Percentiles rank a stretch among this genome's conserved stretches.
Conservation (phyloP, 306 rosid genomes). For the Fragaria ananassa region DNA sequence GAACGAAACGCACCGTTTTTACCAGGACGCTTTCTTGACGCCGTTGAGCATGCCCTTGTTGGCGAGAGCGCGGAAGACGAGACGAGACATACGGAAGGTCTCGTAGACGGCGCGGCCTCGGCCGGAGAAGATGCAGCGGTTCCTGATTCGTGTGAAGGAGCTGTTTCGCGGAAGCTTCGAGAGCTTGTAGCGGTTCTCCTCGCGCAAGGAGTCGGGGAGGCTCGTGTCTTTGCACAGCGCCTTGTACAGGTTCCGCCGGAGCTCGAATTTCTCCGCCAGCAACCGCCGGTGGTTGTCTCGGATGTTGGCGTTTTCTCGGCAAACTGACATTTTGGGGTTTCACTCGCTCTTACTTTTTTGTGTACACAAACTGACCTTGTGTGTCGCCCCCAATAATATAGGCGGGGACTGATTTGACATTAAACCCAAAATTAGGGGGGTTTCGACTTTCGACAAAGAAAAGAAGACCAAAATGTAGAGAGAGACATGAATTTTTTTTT, state of each 20-base stretch:
- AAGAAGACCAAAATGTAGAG: too few relatives aligned
- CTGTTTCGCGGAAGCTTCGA: slow-evolving; percentile 51
- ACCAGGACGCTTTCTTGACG: slow-evolving; percentile 55
- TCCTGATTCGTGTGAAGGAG: slow-evolving; percentile 52
- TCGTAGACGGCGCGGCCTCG: slow-evolving; percentile 46
- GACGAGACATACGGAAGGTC: slow-evolving; percentile 51
- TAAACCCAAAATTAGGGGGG: too few relatives aligned
- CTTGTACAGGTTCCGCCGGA: slow-evolving; percentile 42
- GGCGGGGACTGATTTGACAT: too few relatives aligned
- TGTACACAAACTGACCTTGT: too few relatives aligned
- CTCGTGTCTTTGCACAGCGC: slow-evolving; percentile 40
- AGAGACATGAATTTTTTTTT: too few relatives aligned
- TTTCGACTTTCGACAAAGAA: too few relatives aligned
- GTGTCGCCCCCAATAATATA: too few relatives aligned
- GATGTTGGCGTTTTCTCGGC: slow-evolving; percentile 47
- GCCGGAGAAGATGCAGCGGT: slow-evolving; percentile 60
- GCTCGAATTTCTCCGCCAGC: slow-evolving; percentile 40
- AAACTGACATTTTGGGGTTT: slow-evolving; percentile 15
- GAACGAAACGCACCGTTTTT: slow-evolving; percentile 15
- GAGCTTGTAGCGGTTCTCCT: slow-evolving; percentile 43
- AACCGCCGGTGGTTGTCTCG: slow-evolving; percentile 41
- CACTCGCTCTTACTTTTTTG: too few relatives aligned
- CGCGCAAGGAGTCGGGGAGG: slow-evolving; percentile 39
- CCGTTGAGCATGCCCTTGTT: slow-evolving; percentile 31
- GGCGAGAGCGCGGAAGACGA: slow-evolving; percentile 53